A percentile compares a stretch with the other conserved stretches of the same genome.
Evolutionary conservation across 495 filamentous ascomycete genomes (phyloP).

Genomic region (Penicillium crystallinum): DNA sequence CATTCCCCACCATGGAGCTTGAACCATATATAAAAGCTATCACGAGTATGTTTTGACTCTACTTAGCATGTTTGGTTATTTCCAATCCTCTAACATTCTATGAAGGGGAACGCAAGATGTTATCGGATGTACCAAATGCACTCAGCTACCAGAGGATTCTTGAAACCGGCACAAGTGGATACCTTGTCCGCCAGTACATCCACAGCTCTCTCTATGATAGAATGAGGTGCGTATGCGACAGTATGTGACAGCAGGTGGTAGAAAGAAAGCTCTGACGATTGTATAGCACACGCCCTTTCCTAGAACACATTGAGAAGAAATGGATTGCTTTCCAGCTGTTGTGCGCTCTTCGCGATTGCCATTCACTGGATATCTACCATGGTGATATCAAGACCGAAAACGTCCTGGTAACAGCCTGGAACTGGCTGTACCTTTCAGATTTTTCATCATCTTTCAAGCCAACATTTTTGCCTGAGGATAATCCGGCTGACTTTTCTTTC

Average conservation of each 20-base stretch:
- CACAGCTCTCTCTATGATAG: slow-evolving; percentile 97
- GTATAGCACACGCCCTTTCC: slow-evolving; percentile 85
- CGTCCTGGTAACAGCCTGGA: slow-evolving; percentile 94
- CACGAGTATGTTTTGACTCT: slow-evolving; percentile 50
- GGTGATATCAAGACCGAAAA: slow-evolving; percentile 99
- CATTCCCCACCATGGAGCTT: slow-evolving; percentile 69
- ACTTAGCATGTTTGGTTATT: not conserved
- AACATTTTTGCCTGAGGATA: slow-evolving; percentile 90
- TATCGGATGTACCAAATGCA: slow-evolving; percentile 85
- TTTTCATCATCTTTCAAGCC: slow-evolving; percentile 96
- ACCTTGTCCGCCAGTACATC: slow-evolving; percentile 92
- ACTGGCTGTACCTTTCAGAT: slow-evolving; percentile 96
- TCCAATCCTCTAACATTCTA: not conserved
- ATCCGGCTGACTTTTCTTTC: slow-evolving; percentile 94
- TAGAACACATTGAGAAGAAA: slow-evolving; percentile 97
- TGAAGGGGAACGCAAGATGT: slow-evolving; percentile 70
- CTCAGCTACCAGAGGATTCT: slow-evolving; percentile 83
- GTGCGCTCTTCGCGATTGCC: slow-evolving; percentile 87
- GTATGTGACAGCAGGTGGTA: not conserved
- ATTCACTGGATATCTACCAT: slow-evolving; percentile 85
- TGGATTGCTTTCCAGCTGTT: slow-evolving; percentile 97
- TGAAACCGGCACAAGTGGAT: slow-evolving; percentile 85
- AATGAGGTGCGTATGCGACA: slow-evolving; percentile 55
- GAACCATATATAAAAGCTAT: slow-evolving; percentile 71
- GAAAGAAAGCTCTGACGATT: slow-evolving; percentile 4